These are phyloP conservation scores for Aspergillus tanneri DNA, from an alignment of 2,329 filamentous ascomycete species.

Conservation along the genomic window DNA sequence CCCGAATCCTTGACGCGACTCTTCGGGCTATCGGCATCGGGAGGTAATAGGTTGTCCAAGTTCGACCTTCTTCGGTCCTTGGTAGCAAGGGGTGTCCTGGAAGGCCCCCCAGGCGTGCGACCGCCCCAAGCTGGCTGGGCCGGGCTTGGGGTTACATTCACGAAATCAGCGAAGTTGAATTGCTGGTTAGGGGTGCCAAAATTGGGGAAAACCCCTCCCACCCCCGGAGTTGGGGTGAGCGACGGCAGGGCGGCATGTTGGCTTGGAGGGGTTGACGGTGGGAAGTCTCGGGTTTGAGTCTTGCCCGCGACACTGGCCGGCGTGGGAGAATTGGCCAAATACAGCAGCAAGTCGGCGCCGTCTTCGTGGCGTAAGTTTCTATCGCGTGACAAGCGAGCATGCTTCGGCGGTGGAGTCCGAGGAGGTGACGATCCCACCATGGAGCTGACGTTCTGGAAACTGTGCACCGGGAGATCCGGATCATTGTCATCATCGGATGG, in stretches of 20 bases:
- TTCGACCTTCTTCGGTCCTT: conserved; percentile 75
- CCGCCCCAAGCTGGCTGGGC: conserved; percentile 77
- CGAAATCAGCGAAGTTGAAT: conserved; percentile 95
- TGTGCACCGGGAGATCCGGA: conserved; percentile 66
- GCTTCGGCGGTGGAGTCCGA: conserved; percentile 70
- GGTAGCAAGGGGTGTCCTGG: conserved; percentile 67
- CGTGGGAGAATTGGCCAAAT: conserved; percentile 87
- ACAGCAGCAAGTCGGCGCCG: conserved; percentile 76
- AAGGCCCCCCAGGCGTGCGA: conserved; percentile 54
- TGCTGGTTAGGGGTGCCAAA: conserved; percentile 76
- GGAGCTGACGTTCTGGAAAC: conserved; percentile 43
- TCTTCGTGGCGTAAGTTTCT: conserved; percentile 66
- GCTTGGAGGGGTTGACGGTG: conserved; percentile 73
- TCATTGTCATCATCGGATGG: conserved; percentile 74
- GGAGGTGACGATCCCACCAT: conserved; percentile 77
- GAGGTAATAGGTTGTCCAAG: conserved; percentile 71
- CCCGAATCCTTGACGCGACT: conserved; percentile 48
- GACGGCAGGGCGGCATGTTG: conserved; percentile 55
- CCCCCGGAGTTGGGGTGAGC: conserved; percentile 58
- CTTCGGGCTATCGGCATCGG: conserved; percentile 48
- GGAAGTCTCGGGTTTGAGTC: conserved; percentile 50
- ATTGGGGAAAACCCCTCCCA: conserved; percentile 71
- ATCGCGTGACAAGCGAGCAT: conserved; percentile 52
- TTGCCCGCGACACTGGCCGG: conserved; percentile 63
- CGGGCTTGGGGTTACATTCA: conserved; percentile 95